Conservation (phyloP, 345 rosid species). For the Eucalyptus pauciflora region DNA sequence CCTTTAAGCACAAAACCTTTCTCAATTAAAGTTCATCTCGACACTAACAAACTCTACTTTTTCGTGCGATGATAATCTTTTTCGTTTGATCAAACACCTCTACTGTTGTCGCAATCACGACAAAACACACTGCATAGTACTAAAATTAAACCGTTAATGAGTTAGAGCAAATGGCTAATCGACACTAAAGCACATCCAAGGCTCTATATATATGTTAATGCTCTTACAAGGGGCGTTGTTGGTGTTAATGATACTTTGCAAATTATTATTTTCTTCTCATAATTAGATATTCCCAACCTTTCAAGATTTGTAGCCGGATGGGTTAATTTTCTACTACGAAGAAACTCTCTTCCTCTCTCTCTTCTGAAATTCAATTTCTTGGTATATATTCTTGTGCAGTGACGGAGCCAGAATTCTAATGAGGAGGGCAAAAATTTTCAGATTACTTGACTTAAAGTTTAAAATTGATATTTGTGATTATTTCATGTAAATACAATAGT, state of each 20-base stretch:
- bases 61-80: not conserved
- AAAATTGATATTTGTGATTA: not conserved
- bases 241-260: not conserved
- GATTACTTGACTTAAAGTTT: not conserved
- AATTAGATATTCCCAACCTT: not conserved
- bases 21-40: not conserved
- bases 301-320: not conserved
- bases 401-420: not conserved
- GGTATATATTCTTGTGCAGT: not conserved
- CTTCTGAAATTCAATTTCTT: not conserved
- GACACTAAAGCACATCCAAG: not conserved
- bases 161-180: not conserved
- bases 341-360: not conserved
- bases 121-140: not conserved
- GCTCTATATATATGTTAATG: not conserved
- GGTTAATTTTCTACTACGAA: not conserved
- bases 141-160: not conserved
- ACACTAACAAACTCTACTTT: not conserved
- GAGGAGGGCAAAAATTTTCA: not conserved
- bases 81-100: not conserved
- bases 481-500: too few relatives aligned
- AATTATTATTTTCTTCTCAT: not conserved
- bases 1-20: not conserved
- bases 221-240: not conserved
- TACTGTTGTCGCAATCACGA: not conserved